A percentile compares a stretch with the other conserved stretches of the same genome.
These are phyloP conservation scores for Carex pumila DNA, from an alignment of 176 grass and related monocot genomes.

Conservation along the genomic window DNA sequence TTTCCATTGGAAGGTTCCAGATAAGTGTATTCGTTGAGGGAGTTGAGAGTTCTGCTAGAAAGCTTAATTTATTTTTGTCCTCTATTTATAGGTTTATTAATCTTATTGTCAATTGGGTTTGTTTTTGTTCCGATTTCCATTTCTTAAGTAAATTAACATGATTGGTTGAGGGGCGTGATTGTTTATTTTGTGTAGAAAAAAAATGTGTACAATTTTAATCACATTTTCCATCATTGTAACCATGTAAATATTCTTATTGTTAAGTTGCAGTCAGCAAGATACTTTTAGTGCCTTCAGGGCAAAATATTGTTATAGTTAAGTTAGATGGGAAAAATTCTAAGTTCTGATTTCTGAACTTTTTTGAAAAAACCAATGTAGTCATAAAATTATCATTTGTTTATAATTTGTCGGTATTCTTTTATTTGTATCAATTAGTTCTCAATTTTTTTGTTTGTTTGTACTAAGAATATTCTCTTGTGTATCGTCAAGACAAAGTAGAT, in stretches of 20 bases:
- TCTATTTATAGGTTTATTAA: constrained; percentile 14
- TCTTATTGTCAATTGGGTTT: background rate
- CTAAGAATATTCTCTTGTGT: no score
- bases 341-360: no score
- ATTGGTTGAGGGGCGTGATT: background rate
- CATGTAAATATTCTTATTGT: background rate
- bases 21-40: constrained; percentile 56
- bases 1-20: constrained; percentile 66
- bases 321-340: background rate
- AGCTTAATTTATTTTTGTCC: background rate
- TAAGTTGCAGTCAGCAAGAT: no score
- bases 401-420: no score
- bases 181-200: background rate
- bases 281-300: background rate
- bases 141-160: background rate
- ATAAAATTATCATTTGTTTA: no score
- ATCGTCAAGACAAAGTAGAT: no score
- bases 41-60: background rate
- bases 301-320: no score
- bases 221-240: no score
- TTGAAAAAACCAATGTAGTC: no score
- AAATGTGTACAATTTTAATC: background rate
- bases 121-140: background rate
- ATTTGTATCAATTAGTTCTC: no score
- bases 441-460: no score